Conservation (phyloP, 2,329 filamentous ascomycete species). For the Colletotrichum sp. region DNA sequence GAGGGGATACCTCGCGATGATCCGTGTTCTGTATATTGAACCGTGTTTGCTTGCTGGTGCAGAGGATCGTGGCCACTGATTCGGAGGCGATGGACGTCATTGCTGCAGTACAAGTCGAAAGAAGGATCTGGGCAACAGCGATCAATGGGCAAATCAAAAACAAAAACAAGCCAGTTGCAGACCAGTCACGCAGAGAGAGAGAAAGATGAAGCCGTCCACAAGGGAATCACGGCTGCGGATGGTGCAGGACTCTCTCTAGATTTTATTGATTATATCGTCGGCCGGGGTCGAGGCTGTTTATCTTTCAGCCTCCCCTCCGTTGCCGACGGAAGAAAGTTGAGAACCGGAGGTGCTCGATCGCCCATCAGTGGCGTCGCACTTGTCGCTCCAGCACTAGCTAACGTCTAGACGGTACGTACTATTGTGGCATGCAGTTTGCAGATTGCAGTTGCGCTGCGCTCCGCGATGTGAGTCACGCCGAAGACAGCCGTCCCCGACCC, state of each 20-base stretch:
- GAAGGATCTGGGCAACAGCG: not conserved
- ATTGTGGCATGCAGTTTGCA: not conserved
- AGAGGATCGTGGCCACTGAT: slow-evolving; percentile 60
- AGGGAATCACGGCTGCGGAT: not conserved
- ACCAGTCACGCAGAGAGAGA: not conserved
- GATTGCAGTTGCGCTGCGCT: not conserved
- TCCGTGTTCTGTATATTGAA: slow-evolving; percentile 65
- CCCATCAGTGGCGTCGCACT: not conserved
- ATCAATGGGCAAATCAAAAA: not conserved
- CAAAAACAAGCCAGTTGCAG: not conserved
- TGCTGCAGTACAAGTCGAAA: not conserved
- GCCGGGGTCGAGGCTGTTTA: not conserved
- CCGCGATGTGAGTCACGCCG: slow-evolving; percentile 15
- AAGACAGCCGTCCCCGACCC: not conserved
- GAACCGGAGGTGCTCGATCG: not conserved
- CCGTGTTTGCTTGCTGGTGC: slow-evolving; percentile 70
- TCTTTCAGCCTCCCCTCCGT: not conserved
- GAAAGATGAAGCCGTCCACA: not conserved
- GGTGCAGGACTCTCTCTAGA: not conserved
- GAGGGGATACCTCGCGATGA: slow-evolving; percentile 55
- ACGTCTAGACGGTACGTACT: not conserved
- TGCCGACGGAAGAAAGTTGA: not conserved
- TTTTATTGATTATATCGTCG: not conserved
- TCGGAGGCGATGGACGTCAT: slow-evolving; percentile 57
- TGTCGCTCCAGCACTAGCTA: not conserved